Conservation (phyloP, 2,329 filamentous ascomycete genomes). For the Lomentospora prolificans region DNA sequence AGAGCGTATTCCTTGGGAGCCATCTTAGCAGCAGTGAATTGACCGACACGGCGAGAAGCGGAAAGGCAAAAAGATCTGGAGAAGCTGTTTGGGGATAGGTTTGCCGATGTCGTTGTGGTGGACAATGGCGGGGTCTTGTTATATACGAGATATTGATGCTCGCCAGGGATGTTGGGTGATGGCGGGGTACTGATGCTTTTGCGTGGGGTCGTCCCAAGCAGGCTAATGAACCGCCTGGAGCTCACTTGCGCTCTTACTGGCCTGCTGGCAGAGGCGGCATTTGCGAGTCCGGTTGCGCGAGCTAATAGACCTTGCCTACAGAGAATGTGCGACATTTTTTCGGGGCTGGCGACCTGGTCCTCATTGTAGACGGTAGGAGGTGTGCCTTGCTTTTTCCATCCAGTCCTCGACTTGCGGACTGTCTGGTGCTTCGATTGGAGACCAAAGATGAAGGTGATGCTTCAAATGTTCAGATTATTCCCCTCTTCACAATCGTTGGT, state of each 20-base stretch:
- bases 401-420: no score
- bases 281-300: neutral
- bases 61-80: neutral
- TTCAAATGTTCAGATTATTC: no score
- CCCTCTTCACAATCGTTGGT: no score
- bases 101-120: conserved; percentile 1
- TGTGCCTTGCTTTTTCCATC: no score
- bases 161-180: neutral
- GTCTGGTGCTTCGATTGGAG: no score
- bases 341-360: neutral
- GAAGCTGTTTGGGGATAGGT: neutral
- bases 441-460: no score
- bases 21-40: conserved; percentile 48
- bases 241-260: neutral
- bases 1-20: conserved; percentile 73
- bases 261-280: neutral
- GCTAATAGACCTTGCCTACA: neutral
- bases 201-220: neutral
- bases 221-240: neutral
- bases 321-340: conserved; percentile 5
- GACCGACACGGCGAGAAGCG: neutral
- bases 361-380: neutral
- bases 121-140: neutral
- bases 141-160: neutral
- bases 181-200: neutral